Conservation (phyloP, 768 basidiomycete species). For the Erythrobasidium yunnanense region DNA sequence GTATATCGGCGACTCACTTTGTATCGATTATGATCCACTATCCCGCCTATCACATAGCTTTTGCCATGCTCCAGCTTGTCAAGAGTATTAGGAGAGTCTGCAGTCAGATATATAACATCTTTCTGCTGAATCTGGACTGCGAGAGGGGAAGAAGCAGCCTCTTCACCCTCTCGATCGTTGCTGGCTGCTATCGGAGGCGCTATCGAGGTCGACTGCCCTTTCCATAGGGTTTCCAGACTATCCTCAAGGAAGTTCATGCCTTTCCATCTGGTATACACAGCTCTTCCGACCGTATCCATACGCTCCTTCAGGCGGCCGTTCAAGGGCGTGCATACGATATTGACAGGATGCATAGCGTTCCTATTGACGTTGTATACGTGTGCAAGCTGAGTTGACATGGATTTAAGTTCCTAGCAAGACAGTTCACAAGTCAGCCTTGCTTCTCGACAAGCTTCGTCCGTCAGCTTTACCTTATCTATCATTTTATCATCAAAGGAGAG, state of each 20-base stretch:
- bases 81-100: slow-evolving; percentile 79
- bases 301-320: slow-evolving; percentile 57
- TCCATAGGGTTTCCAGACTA: slow-evolving; percentile 41
- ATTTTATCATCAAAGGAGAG: slow-evolving; percentile 86
- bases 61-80: slow-evolving; percentile 69
- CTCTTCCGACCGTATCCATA: slow-evolving; percentile 56
- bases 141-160: not conserved
- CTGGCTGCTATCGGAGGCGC: not conserved
- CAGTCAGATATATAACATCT: slow-evolving; percentile 79
- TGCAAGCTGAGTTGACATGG: slow-evolving; percentile 78
- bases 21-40: slow-evolving; percentile 91
- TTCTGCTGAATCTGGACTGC: slow-evolving; percentile 41
- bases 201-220: not conserved
- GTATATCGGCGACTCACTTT: slow-evolving; percentile 50
- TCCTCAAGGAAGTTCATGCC: slow-evolving; percentile 74
- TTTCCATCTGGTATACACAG: slow-evolving; percentile 66
- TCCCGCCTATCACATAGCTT: slow-evolving; percentile 88
- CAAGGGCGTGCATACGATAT: slow-evolving; percentile 68
- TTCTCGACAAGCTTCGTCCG: not conserved
- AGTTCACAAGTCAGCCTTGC: not conserved
- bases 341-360: slow-evolving; percentile 59
- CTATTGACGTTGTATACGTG: slow-evolving; percentile 85
- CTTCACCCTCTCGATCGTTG: not conserved
- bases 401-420: slow-evolving; percentile 67
- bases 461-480: slow-evolving; percentile 62